A percentile compares a stretch with the other conserved stretches of the same genome.
Evolutionary conservation across 768 basidiomycete genomes (phyloP).

Genomic region (Favolaschia claudopus): DNA sequence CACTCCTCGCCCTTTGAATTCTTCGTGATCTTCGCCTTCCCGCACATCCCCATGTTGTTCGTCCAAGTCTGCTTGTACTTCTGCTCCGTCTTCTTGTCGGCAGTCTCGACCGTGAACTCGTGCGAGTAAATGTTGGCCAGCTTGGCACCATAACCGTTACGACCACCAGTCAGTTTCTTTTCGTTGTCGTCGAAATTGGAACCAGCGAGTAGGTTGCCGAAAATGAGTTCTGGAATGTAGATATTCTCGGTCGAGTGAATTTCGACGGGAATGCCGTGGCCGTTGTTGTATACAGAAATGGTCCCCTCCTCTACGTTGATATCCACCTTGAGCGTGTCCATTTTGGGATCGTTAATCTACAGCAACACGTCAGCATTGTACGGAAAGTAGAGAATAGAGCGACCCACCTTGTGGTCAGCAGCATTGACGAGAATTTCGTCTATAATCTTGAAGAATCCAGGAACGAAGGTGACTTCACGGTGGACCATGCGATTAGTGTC

Average conservation of each 20-base stretch:
- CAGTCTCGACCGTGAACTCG: conserved; percentile 96
- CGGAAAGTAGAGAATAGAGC: neutral
- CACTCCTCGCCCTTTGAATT: conserved; percentile 88
- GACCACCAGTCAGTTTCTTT: conserved; percentile 97
- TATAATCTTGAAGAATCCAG: conserved; percentile 99
- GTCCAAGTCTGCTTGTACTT: conserved; percentile 97
- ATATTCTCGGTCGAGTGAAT: conserved; percentile 93
- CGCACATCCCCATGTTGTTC: conserved; percentile 90
- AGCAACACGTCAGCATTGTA: neutral
- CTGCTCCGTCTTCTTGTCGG: conserved; percentile 82
- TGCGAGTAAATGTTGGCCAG: conserved; percentile 97
- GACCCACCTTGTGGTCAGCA: conserved; percentile 94
- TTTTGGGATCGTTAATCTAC: conserved; percentile 91
- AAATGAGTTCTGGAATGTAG: conserved; percentile 97
- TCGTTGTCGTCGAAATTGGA: conserved; percentile 99
- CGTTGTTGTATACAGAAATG: conserved; percentile 96
- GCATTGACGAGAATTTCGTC: conserved; percentile 99
- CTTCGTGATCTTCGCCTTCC: conserved; percentile 92
- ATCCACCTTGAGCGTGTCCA: conserved; percentile 91
- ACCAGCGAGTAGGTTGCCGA: conserved; percentile 91
- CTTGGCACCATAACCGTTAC: conserved; percentile 98
- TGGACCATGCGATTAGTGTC: conserved; percentile 84
- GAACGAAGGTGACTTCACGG: conserved; percentile 89
- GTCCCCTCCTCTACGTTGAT: conserved; percentile 84
- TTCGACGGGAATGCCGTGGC: conserved; percentile 95